These are phyloP conservation scores for Tylopilus balloui DNA, from an alignment of 768 basidiomycete genomes.

Conservation along the genomic window DNA sequence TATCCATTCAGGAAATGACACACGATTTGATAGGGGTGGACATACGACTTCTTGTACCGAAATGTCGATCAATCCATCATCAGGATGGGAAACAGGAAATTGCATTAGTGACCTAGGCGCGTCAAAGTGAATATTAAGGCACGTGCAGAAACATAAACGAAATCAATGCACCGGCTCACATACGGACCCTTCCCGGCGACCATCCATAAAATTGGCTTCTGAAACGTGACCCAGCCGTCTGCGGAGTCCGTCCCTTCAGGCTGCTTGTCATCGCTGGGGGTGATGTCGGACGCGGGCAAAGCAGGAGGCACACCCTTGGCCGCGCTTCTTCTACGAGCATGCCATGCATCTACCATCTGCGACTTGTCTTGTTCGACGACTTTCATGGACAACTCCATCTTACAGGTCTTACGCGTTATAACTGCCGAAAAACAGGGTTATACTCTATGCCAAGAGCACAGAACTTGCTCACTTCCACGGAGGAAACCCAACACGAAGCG, in stretches of 20 bases:
- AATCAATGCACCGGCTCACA: slow-evolving; percentile 49
- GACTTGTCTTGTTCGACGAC: slow-evolving; percentile 65
- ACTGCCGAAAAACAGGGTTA: slow-evolving; percentile 37
- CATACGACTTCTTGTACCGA: slow-evolving; percentile 59
- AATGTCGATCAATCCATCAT: slow-evolving; percentile 76
- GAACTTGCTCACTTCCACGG: slow-evolving; percentile 49
- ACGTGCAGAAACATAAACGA: not conserved
- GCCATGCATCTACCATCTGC: slow-evolving; percentile 56
- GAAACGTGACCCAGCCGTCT: slow-evolving; percentile 66
- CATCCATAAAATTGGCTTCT: slow-evolving; percentile 63
- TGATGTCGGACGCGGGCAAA: slow-evolving; percentile 11
- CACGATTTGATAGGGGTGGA: not conserved
- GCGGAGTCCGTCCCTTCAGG: slow-evolving; percentile 32
- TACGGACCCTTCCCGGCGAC: slow-evolving; percentile 80
- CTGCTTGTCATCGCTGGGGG: slow-evolving; percentile 10
- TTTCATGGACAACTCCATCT: slow-evolving; percentile 66
- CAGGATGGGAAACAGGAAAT: slow-evolving; percentile 76
- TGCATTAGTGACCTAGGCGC: slow-evolving; percentile 66
- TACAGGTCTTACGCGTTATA: slow-evolving; percentile 56
- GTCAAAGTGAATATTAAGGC: not conserved
- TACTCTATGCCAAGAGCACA: not conserved
- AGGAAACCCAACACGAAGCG: slow-evolving; percentile 75
- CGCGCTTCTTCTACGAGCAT: slow-evolving; percentile 33
- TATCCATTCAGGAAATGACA: not conserved
- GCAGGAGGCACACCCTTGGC: slow-evolving; percentile 10